Base-by-base conservation (phyloP, 495 filamentous ascomycete genomes). In the Podospora appendiculata region DNA sequence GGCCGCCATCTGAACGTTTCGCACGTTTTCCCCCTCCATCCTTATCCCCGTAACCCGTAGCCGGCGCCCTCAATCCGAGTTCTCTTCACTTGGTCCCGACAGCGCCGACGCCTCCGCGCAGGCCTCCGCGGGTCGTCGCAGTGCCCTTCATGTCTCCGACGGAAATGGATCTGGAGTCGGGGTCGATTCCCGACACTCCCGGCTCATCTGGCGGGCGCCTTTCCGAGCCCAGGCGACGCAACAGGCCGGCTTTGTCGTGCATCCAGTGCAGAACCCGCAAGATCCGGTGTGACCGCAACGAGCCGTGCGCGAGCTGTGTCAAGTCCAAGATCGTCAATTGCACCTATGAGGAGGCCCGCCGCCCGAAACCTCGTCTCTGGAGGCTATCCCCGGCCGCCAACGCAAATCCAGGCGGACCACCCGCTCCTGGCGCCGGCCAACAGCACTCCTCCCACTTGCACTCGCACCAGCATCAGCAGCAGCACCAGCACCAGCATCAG, bases 221-320 rank as follows among this genome's bases (percentile, higher is more conserved):
- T 48, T 4, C 51, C 4, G 57, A 64, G 48, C 61, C 62, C 32
- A 50, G 64, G 48, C 63, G 70, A 11, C 70, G 73, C 34, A 69
- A 72, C 41, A 62, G 72, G 6, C 73, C 72, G 4, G 70, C 74
- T 18, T 63, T 73, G 25, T 76, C 77, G 2, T 80, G 76, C 56
- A 62, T 77, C 35, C 76, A 75, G 47, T 81, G 78, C 58, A 61
- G 74, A 11, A 77, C 68, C 10, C 75, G 76, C 45, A 82, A 80
- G 62, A 76, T 82, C 51, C 77, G 73, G 39, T 82, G 77, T 63
- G 76, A 80, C 51, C 72, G 72, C 50, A 70, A 68, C 41, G 58
- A 71, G 36, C 79, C 77, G 8, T 82, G 77, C 56, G 61, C 65
- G 14, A 75, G 74, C 50, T 80, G 79, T 55, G 63, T 77, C 45